A percentile compares a stretch with the other conserved stretches of the same genome.
These are phyloP conservation scores for Salvia miltiorrhiza DNA, from an alignment of 257 asterid species.

Conservation along the genomic window DNA sequence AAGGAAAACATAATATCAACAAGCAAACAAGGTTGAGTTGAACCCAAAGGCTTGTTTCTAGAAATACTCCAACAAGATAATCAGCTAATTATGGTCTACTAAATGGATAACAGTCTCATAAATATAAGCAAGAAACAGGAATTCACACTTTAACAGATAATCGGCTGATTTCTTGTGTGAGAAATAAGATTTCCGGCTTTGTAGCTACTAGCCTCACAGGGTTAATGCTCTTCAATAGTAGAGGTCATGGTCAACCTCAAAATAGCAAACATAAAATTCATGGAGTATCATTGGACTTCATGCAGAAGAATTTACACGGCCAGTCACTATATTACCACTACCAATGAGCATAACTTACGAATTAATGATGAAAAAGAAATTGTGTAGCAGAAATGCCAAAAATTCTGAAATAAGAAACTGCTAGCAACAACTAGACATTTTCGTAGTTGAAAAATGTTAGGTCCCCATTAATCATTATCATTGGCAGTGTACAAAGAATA, in stretches of 20 bases:
- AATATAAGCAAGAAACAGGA: not conserved
- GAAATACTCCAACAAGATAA: not conserved
- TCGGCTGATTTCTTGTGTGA: not conserved
- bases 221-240: conserved; percentile 3
- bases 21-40: conserved; percentile 9
- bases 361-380: not conserved
- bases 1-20: not conserved
- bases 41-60: conserved; percentile 6
- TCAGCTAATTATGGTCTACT: not conserved
- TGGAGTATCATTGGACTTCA: conserved; percentile 1
- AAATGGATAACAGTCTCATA: not conserved
- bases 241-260: conserved; percentile 1
- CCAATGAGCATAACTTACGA: not conserved
- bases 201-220: not conserved
- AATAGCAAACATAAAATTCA: not conserved
- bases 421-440: conserved; percentile 3
- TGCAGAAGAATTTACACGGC: not conserved
- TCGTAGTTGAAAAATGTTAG: conserved; percentile 3
- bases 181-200: conserved; percentile 1
- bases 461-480: not conserved
- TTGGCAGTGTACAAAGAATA: conserved; percentile 4
- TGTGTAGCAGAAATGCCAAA: not conserved
- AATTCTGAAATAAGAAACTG: not conserved
- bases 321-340: conserved; percentile 4
- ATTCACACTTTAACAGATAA: not conserved